Evolutionary conservation across 192 early-diverging fungal genomes (phyloP).

Genomic region (Mortierella hygrophila): DNA sequence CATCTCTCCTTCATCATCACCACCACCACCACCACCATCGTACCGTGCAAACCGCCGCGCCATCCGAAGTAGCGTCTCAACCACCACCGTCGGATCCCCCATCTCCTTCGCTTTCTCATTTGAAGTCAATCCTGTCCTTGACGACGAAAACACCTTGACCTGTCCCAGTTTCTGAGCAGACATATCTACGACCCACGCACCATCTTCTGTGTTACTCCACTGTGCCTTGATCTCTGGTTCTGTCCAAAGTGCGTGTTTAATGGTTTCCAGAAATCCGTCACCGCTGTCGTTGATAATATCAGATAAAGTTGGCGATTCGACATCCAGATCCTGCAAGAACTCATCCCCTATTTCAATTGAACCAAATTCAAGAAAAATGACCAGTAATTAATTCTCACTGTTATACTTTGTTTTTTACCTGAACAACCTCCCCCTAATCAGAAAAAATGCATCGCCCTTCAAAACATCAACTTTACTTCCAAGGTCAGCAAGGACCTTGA

Average conservation of each 20-base stretch:
- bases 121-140: background rate
- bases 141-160: slow-evolving; percentile 24
- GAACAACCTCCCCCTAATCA: background rate
- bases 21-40: too few relatives aligned
- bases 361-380: background rate
- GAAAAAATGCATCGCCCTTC: background rate
- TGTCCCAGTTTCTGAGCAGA: slow-evolving; percentile 15
- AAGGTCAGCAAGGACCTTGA: slow-evolving; percentile 11
- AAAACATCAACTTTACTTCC: background rate
- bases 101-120: background rate
- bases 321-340: slow-evolving; percentile 25
- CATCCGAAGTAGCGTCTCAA: slow-evolving; percentile 12
- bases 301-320: background rate
- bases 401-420: background rate
- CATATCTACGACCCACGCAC: slow-evolving; percentile 28
- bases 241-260: slow-evolving; percentile 1
- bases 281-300: background rate
- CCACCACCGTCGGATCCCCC: slow-evolving; percentile 12
- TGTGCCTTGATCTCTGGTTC: slow-evolving; percentile 3
- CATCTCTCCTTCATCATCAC: background rate
- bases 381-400: background rate
- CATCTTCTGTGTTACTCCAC: slow-evolving; percentile 1
- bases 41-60: slow-evolving; percentile 20
- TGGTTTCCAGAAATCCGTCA: background rate
- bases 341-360: background rate